Conservation (phyloP, 1,284 basidiomycete genomes). For the Tremellales sp. region DNA sequence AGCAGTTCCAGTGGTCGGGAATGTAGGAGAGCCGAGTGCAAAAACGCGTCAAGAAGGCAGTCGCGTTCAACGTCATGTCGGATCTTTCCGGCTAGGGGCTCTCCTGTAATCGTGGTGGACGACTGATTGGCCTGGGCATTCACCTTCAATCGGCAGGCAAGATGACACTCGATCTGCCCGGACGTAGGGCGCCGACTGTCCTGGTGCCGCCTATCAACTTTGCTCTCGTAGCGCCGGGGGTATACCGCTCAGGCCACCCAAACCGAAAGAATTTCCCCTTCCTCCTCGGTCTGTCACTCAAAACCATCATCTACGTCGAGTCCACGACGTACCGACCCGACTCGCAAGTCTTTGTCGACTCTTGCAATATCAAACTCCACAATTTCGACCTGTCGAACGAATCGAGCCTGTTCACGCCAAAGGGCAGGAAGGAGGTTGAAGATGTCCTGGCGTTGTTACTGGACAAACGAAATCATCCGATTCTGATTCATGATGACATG, state of each 20-base stretch:
- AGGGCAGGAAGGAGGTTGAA: constrained; percentile 9
- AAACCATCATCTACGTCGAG: constrained; percentile 41
- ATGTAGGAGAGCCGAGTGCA: no score
- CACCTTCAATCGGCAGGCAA: no score
- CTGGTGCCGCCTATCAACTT: constrained; percentile 51
- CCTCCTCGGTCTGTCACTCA: constrained; percentile 37
- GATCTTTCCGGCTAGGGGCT: no score
- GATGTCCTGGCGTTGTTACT: constrained; percentile 28
- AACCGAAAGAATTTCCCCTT: constrained; percentile 47
- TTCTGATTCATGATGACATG: constrained; percentile 45
- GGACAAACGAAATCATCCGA: constrained; percentile 39
- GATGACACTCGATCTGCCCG: no score
- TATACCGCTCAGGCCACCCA: constrained; percentile 48
- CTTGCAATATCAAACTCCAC: constrained; percentile 24
- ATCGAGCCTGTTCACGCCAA: constrained; percentile 7
- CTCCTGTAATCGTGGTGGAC: no score
- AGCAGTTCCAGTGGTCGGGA: no score
- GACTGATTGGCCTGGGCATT: no score
- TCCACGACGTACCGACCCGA: constrained; percentile 35
- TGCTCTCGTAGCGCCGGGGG: constrained; percentile 43
- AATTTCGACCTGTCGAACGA: constrained; percentile 37
- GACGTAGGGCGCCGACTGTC: constrained; percentile 13
- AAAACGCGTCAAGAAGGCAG: no score
- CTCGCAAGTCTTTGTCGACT: constrained; percentile 33
- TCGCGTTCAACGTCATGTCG: no score